phyloP scores from a whole-genome alignment of 225 moss, liverwort and hornwort species.

The Rhytidiadelphus loreus region DNA sequence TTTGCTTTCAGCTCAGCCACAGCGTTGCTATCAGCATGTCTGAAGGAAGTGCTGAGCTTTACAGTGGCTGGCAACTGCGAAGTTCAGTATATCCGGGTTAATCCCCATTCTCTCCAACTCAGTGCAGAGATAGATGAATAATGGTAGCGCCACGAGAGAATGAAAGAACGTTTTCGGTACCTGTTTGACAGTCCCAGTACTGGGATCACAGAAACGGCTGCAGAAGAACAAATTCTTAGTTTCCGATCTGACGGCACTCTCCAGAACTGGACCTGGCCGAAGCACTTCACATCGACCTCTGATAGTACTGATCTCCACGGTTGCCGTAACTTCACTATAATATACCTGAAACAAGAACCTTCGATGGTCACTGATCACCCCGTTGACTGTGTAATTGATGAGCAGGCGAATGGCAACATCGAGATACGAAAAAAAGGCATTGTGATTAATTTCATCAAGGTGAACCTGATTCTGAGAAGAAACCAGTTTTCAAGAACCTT shows the following conservation, averaged over 20 bases:
- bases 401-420: background rate
- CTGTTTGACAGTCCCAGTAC: slow-evolving; percentile 77
- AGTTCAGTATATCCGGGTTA: background rate
- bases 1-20: slow-evolving; percentile 55
- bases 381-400: background rate
- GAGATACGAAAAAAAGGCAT: background rate
- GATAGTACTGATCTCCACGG: slow-evolving; percentile 55
- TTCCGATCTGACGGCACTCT: slow-evolving; percentile 48
- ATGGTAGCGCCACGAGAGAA: background rate
- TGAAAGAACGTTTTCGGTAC: slow-evolving; percentile 2
- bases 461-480: background rate
- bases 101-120: background rate
- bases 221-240: slow-evolving; percentile 78
- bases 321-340: slow-evolving; percentile 70
- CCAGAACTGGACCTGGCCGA: slow-evolving; percentile 61
- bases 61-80: slow-evolving; percentile 71
- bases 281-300: slow-evolving; percentile 84
- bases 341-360: slow-evolving; percentile 49
- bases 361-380: background rate
- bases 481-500: background rate
- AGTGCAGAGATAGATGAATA: background rate
- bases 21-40: slow-evolving; percentile 35
- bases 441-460: background rate
- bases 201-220: slow-evolving; percentile 82
- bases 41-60: slow-evolving; percentile 54